These are phyloP conservation scores for Metrosideros polymorpha DNA, from an alignment of 441 rosid genomes.

Conservation along the genomic window DNA sequence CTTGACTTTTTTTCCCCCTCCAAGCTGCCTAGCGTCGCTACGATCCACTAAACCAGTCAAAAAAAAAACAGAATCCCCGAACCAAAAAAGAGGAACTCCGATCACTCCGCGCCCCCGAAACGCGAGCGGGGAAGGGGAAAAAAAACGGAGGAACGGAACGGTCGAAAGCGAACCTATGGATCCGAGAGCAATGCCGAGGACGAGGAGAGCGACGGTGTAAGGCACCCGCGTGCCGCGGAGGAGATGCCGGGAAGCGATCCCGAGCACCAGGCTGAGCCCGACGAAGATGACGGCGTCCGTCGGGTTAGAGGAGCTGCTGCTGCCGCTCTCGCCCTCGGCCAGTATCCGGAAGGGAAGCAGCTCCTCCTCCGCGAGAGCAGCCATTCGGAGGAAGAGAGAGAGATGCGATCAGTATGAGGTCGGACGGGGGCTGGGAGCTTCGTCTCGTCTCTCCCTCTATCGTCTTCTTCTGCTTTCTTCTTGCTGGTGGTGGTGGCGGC, in stretches of 20 bases:
- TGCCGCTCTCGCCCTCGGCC: not conserved
- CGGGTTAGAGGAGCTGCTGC: conserved; percentile 14
- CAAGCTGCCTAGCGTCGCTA: not conserved
- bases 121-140: not conserved
- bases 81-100: not conserved
- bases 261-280: conserved; percentile 64
- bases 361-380: not conserved
- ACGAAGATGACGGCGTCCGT: conserved; percentile 72
- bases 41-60: not conserved
- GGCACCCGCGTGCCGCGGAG: conserved; percentile 88
- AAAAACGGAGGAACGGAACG: not conserved
- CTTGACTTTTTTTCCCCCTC: not conserved
- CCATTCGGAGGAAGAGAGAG: not conserved
- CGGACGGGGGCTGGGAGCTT: not conserved
- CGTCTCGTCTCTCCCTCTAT: too few species aligned
- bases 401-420: not conserved
- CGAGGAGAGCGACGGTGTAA: conserved; percentile 81
- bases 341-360: not conserved
- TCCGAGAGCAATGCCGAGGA: conserved; percentile 77
- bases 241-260: conserved; percentile 66
- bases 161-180: conserved; percentile 45
- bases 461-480: not conserved
- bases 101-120: not conserved
- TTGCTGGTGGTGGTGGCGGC: not conserved
- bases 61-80: not conserved